Base-by-base conservation (phyloP, 2,329 filamentous ascomycete genomes). In the Graphium sp. region DNA sequence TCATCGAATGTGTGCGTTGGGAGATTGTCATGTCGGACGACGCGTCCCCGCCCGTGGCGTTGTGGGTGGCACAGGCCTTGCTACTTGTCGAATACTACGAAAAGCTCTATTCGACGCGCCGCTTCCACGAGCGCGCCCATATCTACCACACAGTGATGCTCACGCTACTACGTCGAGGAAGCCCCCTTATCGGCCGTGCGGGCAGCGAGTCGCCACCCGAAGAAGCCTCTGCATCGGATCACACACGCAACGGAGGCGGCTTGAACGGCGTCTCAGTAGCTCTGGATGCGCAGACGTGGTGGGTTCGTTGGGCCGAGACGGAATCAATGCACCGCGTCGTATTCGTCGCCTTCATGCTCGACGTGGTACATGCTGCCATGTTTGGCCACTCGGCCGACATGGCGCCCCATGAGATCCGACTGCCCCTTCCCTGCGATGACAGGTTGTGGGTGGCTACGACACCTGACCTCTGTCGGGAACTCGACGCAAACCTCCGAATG, bases 331-430 rank as follows among this genome's bases (percentile, higher is more conserved):
- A 83, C 34, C 66, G 84, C 30, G 82, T 82, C 2, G 83, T 85
- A 1, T 94, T 89, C 51, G 82, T 74, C 0, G 83, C 84, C 1
- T 93, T 93, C 46, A 78, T 92, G 42, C 71, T 92, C 43, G 84
- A 94, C 44, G 79, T 82, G 6, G 76, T 81, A 1, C 84, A 94
- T 46, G 83, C 83, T 1, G 84, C 80, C 14, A 89, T 93, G 73
- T 93, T 93, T 43, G 84, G 84, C 1, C 84, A 93, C 46, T 74
- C 76, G 1, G 82, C 82, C 0, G 81, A 85, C 35, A 91, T 93
- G 82, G 79, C 83, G 1, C 80, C 83, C 1, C 81, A 92, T 42
- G 84, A 93, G 49, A 79, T 94, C 53, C 73, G 81, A 5, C 60
- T 93, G 5, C 80, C 81, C 0, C 56, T 94, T 5, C 84, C 84